Evolutionary conservation across 2,329 filamentous ascomycete genomes (phyloP), one percentile per base, ranked within the genome.

Genomic region (Alternaria sp.): DNA sequence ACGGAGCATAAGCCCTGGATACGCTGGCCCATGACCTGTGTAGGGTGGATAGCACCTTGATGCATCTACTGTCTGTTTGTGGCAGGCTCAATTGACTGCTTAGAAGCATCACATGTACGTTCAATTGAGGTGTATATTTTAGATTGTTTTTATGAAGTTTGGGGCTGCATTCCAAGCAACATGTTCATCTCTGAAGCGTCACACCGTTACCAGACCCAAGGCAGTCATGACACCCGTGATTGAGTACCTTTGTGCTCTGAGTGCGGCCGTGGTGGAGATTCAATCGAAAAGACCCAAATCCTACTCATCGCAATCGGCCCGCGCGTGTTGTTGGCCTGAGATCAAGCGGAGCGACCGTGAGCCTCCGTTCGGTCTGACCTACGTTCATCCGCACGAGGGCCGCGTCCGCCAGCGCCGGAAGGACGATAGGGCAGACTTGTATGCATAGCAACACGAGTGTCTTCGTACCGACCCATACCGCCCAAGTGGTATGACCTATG

Each of bases 31-130:
- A 71, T 74, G 12, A 65, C 61, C 15, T 58, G 62, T 30, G 59
- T 72, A 4, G 70, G 67, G 10, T 77, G 70, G 69, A 70, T 76
- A 12, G 66, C 65, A 15, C 67, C 73, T 13, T 72, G 28, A 68
- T 5, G 6, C 19, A 17, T 51, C 28, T 28, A 17, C 11, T 6
- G 3, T 6, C 12, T 3, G 3, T 17, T 3, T 15, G 47, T 51
- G 15, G 26, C 8, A 32, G 17, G 11, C 13, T 32, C n/a, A 12
- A 5, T 13, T 19, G 26, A 13, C n/a, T 19, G 3, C n/a, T 19
- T 7, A 51, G 7, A 28, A 51, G 26, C 17, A 9, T 28, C 46
- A 52, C 13, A 8, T 36, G 19, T 15, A 19, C 5, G 5, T 40
- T 36, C 17, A 9, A 23, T 52, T 25, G 28, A n/a, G 11, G 19